Evolutionary conservation across 768 basidiomycete genomes (phyloP), one percentile per base, ranked within the genome.

Genomic region (Trametes cingulata): DNA sequence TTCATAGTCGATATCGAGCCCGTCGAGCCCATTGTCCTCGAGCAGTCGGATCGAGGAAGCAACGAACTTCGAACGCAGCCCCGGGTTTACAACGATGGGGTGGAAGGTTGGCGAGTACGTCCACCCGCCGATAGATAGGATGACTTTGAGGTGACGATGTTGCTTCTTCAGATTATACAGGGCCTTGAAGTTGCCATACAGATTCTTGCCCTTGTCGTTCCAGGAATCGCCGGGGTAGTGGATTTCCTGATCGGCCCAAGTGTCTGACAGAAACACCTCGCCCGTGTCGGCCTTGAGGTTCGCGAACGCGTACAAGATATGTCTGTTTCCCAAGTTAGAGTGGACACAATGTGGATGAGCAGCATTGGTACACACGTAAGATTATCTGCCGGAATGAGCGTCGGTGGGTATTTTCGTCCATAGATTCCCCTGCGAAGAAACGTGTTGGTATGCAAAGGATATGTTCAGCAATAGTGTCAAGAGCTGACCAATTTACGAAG

Each of bases 211-310:
- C 25, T 71, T 71, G 53, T 98, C 96, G 65, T 95, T 90, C 97
- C 97, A 99, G 4, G 88, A 90, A 74, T 99, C 97, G 8, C 89
- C 91, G 0, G 90, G 87, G 71, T 96, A 95, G 72, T 98, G 97
- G 46, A 98, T 98, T 71, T 98, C 93, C 68, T 95, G 85, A 78
- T 99, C 97, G 0, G 95, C 88, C 96, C 96, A 98, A 2, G 79
- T 72, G 67, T 99, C 97, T 37, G 93, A 95, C 53, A 98, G 74
- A 68, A 84, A 75, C 19, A 98, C 95, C 69, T 93, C 91, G 40
- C 96, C 96, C 0, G 87, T 82, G 60, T 93, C 91, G 19, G 87
- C 75, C 65, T 82, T 85, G 66, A 98, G 74, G 66, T 98, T 92
- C 19, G 93, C 97, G 67, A 98, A 98, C 1, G 95, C 92, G 69